Percentiles rank a stretch among this genome's conserved stretches.
Evolutionary conservation across 2,329 filamentous ascomycete genomes (phyloP).

Genomic region (Xylariaceae sp.): DNA sequence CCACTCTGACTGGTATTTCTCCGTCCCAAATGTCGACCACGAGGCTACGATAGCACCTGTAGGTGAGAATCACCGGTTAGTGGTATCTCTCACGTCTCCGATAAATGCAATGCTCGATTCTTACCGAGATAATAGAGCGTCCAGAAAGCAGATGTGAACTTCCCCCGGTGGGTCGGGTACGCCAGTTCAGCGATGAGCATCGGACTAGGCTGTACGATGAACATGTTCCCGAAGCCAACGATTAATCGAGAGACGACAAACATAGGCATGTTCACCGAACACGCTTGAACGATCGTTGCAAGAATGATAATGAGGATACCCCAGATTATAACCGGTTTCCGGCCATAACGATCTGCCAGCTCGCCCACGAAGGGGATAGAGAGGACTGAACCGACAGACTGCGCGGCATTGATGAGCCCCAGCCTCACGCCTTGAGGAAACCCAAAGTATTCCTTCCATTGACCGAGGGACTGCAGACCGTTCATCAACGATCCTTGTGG

Average conservation of each 20-base stretch:
- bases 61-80: neutral
- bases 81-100: no score
- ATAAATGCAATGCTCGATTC: no score
- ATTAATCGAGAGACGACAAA: constrained; percentile 42
- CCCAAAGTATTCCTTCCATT: constrained; percentile 40
- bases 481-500: constrained; percentile 32
- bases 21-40: no score
- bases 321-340: constrained; percentile 28
- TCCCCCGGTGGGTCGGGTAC: constrained; percentile 41
- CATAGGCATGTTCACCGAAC: constrained; percentile 40
- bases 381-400: constrained; percentile 35
- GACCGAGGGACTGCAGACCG: constrained; percentile 42
- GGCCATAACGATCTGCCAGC: constrained; percentile 35
- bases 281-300: constrained; percentile 42
- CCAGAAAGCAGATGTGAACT: constrained; percentile 39
- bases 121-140: constrained; percentile 42
- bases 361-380: constrained; percentile 44
- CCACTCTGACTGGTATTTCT: no score
- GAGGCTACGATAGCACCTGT: neutral
- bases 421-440: constrained; percentile 36
- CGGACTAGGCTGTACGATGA: constrained; percentile 43
- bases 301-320: constrained; percentile 41
- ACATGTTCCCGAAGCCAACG: constrained; percentile 43
- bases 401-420: constrained; percentile 37
- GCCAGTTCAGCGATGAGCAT: constrained; percentile 40